Base-by-base conservation (phyloP, 108 stramenopile species). In the Nitzschia sp. region DNA sequence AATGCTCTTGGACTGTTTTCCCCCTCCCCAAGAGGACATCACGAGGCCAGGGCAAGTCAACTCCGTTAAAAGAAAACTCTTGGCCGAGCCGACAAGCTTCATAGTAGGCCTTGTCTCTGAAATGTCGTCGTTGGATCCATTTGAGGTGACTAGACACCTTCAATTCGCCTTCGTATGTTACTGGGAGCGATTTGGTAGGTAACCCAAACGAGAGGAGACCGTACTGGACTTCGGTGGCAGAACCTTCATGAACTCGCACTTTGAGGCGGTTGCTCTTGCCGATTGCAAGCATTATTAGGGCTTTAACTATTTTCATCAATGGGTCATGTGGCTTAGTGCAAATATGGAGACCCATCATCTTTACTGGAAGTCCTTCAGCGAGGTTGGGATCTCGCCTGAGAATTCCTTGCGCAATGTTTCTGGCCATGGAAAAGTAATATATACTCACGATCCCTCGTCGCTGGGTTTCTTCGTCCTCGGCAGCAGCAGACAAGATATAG, bases 21-120 rank as follows among this genome's bases (percentile, higher is more conserved):
- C 73, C 73, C 11, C 73, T 32, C n/a, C 73, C 73, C 17, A 74
- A 50, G 17, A 74, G 66, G 13, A 74, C 66, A 61, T 74, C 73
- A 8, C 46, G 45, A 13, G 34, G 60, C 9, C 25, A 8, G 1
- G 70, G 68, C 17, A 69, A 46, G 22, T 60, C 58, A 6, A 60
- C 28, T 34, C 30, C 45, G 1, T 59, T 25, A 45, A 23, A 19
- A 23, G 44, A n/a, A n/a, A n/a, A n/a, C n/a, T n/a, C n/a, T n/a
- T n/a, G n/a, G n/a, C n/a, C n/a, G n/a, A n/a, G n/a, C n/a, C n/a
- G n/a, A n/a, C n/a, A n/a, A n/a, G n/a, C n/a, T n/a, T n/a, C n/a
- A n/a, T n/a, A n/a, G n/a, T n/a, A n/a, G n/a, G n/a, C n/a, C n/a
- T n/a, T n/a, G n/a, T n/a, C n/a, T n/a, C n/a, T n/a, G n/a, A n/a